A percentile compares a stretch with the other conserved stretches of the same genome.
Conservation (phyloP, 2,329 filamentous ascomycete species). For the Penicillium capsulatum region DNA sequence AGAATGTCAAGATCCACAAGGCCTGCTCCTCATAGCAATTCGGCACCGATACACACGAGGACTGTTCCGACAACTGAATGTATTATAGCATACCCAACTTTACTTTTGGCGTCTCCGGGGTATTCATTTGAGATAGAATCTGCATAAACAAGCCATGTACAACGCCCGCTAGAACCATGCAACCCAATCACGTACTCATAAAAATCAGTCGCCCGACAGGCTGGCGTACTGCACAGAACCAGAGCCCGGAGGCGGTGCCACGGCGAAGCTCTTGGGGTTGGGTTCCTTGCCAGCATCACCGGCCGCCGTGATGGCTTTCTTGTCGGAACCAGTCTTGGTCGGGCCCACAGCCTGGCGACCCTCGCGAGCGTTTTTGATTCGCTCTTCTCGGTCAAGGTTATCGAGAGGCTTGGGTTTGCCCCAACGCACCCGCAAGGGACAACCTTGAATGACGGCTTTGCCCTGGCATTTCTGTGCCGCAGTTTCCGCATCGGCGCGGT, state of each 20-base stretch:
- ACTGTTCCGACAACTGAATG: slow-evolving; percentile 3
- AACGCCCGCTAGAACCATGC: slow-evolving; percentile 34
- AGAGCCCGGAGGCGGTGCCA: slow-evolving; percentile 75
- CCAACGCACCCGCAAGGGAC: slow-evolving; percentile 86
- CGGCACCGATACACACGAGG: neutral
- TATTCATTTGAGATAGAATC: slow-evolving; percentile 28
- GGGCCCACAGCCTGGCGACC: slow-evolving; percentile 58
- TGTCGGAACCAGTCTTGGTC: slow-evolving; percentile 40
- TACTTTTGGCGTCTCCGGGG: slow-evolving; percentile 29
- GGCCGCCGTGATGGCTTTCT: slow-evolving; percentile 33
- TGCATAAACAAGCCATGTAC: slow-evolving; percentile 23
- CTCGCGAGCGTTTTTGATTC: slow-evolving; percentile 74
- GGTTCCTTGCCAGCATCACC: slow-evolving; percentile 41
- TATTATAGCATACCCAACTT: slow-evolving; percentile 40
- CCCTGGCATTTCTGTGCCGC: slow-evolving; percentile 83
- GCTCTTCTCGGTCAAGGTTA: slow-evolving; percentile 81
- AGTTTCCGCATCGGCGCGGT: slow-evolving; percentile 75
- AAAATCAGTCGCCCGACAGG: slow-evolving; percentile 67
- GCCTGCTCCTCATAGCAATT: slow-evolving; percentile 34
- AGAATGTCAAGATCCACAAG: slow-evolving; percentile 41
- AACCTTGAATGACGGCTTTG: slow-evolving; percentile 82
- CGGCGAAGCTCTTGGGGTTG: slow-evolving; percentile 40
- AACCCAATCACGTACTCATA: slow-evolving; percentile 23
- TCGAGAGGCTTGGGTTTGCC: slow-evolving; percentile 88
- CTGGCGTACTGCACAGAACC: slow-evolving; percentile 80